Conservation (phyloP, 805 yeast species). For the Vanderwaltozyma verrucispora region DNA sequence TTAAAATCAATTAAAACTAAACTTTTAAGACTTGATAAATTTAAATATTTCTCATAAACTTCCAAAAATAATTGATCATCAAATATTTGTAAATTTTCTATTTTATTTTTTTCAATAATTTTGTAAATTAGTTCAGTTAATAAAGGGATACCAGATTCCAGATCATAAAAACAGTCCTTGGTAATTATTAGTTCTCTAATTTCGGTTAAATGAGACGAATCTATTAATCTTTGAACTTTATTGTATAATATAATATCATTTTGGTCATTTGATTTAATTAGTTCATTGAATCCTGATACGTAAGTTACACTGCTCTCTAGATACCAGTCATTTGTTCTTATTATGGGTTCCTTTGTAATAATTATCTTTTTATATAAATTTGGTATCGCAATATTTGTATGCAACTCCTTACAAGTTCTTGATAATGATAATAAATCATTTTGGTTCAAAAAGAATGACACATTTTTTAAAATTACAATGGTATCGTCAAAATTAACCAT, state of each 20-base stretch:
- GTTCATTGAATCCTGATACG: conserved; percentile 30
- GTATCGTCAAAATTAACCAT: background rate
- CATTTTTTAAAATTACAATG: background rate
- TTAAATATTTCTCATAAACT: conserved; percentile 6
- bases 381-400: conserved; percentile 25
- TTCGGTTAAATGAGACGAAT: conserved; percentile 25
- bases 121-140: conserved; percentile 12
- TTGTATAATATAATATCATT: conserved; percentile 30
- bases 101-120: conserved; percentile 13
- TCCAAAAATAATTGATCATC: conserved; percentile 11
- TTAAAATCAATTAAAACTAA: conserved; percentile 7
- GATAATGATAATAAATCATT: conserved; percentile 29
- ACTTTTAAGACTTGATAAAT: conserved; percentile 6
- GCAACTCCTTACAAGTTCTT: conserved; percentile 21
- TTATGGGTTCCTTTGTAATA: conserved; percentile 28
- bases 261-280: conserved; percentile 28
- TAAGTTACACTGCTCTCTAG: conserved; percentile 31
- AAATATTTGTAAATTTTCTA: conserved; percentile 16
- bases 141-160: conserved; percentile 9
- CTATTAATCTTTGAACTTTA: conserved; percentile 33
- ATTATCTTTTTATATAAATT: conserved; percentile 31
- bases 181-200: conserved; percentile 31
- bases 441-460: conserved; percentile 22
- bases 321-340: conserved; percentile 24
- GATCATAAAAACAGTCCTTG: conserved; percentile 23